Percentiles rank a stretch among this genome's conserved stretches.
Conservation (phyloP, 371 early-diverging fungal genomes). For the Dentiscutata heterogama region DNA sequence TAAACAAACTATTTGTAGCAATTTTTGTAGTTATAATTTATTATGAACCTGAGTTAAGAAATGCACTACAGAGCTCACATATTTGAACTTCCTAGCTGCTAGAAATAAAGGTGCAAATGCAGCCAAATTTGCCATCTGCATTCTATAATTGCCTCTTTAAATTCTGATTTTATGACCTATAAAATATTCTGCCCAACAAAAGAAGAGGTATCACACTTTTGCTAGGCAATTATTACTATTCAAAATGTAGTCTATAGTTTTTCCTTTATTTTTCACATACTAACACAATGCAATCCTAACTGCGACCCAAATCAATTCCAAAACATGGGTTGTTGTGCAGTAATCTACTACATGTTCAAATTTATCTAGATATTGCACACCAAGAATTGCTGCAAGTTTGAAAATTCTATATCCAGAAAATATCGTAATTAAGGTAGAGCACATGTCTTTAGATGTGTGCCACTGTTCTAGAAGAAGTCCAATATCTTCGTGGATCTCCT, state of each 20-base stretch:
- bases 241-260: background rate
- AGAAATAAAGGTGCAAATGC: background rate
- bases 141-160: too few species aligned
- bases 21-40: too few species aligned
- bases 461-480: constrained; percentile 16
- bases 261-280: background rate
- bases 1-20: too few species aligned
- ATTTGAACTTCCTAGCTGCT: too few species aligned
- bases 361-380: too few species aligned
- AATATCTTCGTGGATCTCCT: background rate
- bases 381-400: too few species aligned
- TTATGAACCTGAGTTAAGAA: too few species aligned
- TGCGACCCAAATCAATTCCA: constrained; percentile 33
- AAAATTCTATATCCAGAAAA: too few species aligned
- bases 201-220: constrained; percentile 26
- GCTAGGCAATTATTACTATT: background rate
- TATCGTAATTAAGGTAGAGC: constrained; percentile 28
- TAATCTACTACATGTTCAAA: constrained; percentile 22
- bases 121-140: too few species aligned
- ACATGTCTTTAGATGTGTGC: constrained; percentile 37
- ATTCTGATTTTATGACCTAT: constrained; percentile 7
- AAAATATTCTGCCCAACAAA: constrained; percentile 15
- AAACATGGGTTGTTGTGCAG: constrained; percentile 1
- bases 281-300: background rate
- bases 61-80: too few species aligned